Conservation (phyloP, 2,329 filamentous ascomycete species). For the Zasmidium cellare region DNA sequence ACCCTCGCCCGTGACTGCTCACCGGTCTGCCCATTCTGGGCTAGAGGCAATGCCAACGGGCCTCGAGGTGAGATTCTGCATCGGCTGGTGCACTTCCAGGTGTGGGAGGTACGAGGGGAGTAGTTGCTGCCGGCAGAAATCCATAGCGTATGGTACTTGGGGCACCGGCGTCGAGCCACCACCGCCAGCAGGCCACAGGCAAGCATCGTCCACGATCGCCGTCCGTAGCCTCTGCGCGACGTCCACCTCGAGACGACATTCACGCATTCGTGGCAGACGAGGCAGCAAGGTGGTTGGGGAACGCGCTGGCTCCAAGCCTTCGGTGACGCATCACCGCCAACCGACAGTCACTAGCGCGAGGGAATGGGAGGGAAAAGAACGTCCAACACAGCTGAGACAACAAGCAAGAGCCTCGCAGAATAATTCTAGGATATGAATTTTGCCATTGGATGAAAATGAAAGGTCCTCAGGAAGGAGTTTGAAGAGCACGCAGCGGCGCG, state of each 20-base stretch:
- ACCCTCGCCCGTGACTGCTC: slow-evolving; percentile 7
- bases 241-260: slow-evolving; percentile 14
- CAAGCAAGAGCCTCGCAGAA: slow-evolving; percentile 16
- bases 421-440: slow-evolving; percentile 20
- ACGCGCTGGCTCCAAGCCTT: slow-evolving; percentile 13
- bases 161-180: slow-evolving; percentile 22
- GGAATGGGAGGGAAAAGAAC: slow-evolving; percentile 8
- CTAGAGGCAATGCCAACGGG: slow-evolving; percentile 7
- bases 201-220: slow-evolving; percentile 17
- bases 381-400: slow-evolving; percentile 13
- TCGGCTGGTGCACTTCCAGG: neutral
- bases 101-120: neutral
- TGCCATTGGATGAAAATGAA: slow-evolving; percentile 24
- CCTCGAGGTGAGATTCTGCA: neutral
- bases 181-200: slow-evolving; percentile 10
- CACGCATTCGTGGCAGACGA: slow-evolving; percentile 15
- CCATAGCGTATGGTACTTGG: slow-evolving; percentile 18
- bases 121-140: slow-evolving; percentile 18
- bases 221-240: slow-evolving; percentile 19
- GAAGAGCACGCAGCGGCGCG: slow-evolving; percentile 8
- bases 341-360: slow-evolving; percentile 14
- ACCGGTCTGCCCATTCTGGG: slow-evolving; percentile 7
- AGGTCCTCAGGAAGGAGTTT: slow-evolving; percentile 2
- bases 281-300: slow-evolving; percentile 20
- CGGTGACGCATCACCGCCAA: slow-evolving; percentile 19